phyloP scores from a whole-genome alignment of 805 yeast species.

The Metschnikowia baotianmanensis region DNA sequence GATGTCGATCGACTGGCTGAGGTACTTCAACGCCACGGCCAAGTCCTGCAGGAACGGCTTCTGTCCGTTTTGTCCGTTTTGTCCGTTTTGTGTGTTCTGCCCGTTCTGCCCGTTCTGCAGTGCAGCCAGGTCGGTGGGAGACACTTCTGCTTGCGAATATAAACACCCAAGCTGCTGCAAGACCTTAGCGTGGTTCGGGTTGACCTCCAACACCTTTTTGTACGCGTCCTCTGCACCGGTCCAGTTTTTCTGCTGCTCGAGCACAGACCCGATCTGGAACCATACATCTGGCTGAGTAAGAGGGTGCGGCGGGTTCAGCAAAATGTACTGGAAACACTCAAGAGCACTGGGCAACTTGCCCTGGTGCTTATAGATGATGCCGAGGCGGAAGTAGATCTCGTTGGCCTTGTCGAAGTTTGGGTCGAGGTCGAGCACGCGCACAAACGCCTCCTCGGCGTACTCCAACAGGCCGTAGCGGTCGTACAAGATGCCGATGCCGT shows the following conservation, averaged over 20 bases:
- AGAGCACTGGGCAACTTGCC: constrained; percentile 80
- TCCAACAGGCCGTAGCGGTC: constrained; percentile 95
- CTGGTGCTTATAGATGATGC: constrained; percentile 95
- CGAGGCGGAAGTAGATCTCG: constrained; percentile 93
- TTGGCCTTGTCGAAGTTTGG: constrained; percentile 95
- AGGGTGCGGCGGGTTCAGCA: constrained; percentile 91
- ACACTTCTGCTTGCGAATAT: constrained; percentile 61
- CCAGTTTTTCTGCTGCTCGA: constrained; percentile 92
- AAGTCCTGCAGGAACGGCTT: constrained; percentile 67
- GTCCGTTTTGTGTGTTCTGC: constrained; percentile 13
- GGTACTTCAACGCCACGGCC: constrained; percentile 75
- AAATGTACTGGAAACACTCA: constrained; percentile 91
- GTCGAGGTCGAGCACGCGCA: constrained; percentile 91
- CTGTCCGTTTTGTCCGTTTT: constrained; percentile 13
- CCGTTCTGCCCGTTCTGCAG: no score
- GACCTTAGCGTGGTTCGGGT: constrained; percentile 94
- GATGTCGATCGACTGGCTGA: constrained; percentile 84
- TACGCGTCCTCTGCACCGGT: constrained; percentile 92
- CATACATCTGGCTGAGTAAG: constrained; percentile 95
- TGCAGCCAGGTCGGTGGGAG: constrained; percentile 24
- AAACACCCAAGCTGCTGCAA: constrained; percentile 94
- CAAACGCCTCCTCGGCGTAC: constrained; percentile 98
- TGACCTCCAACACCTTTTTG: constrained; percentile 83
- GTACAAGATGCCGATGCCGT: constrained; percentile 94
- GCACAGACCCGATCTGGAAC: constrained; percentile 96